Base-by-base conservation (phyloP, 768 basidiomycete genomes). In the Udeniomyces megalosporus region DNA sequence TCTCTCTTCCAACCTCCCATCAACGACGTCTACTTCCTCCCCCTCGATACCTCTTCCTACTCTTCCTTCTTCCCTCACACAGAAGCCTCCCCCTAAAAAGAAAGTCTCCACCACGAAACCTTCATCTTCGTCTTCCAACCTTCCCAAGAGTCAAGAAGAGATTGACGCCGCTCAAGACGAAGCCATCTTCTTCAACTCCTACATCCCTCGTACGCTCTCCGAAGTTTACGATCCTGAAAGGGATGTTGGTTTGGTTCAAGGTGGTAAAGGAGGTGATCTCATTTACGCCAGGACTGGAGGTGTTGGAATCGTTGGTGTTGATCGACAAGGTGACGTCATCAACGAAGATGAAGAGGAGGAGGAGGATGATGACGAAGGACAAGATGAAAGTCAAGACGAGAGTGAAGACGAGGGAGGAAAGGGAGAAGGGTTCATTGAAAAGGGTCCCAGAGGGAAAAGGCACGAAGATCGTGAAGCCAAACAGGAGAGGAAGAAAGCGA, bases 201-300 rank as follows among this genome's bases (percentile, higher is more conserved):
- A 88, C 75, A 99, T 97, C 67, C 95, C 95, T 15, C 83, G 92
- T 35, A 84, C 82, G 26, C 75, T 99, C 52, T 87, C 88, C 66
- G 90, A 97, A 70, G 84, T 99, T 8, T 88, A 84, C 71, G 90
- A 97, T 72, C 89, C 92, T 0, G 95, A 99, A 71, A 80, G 92
- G 31, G 93, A 96, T 70, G 84, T 89, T 12, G 88, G 83, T 38
- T 79, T 80, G 22, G 76, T 92, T 47, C 78, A 78, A 20, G 75
- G 80, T 3, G 90, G 90, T 7, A 82, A 85, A 54, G 83, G 84
- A 14, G 74, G 77, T 58, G 79, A 78, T 31, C 78, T 95, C 44
- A 95, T 97, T 60, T 99, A 96, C 69, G 82, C 84, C 28, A 82
- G 86, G 64, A 82, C 88, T 0, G 88, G 92, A 56, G 89, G 89